A percentile compares a stretch with the other conserved stretches of the same genome.
These are phyloP conservation scores for Bothriochloa decipiens DNA, from an alignment of 176 grass and related monocot species.

Conservation along the genomic window DNA sequence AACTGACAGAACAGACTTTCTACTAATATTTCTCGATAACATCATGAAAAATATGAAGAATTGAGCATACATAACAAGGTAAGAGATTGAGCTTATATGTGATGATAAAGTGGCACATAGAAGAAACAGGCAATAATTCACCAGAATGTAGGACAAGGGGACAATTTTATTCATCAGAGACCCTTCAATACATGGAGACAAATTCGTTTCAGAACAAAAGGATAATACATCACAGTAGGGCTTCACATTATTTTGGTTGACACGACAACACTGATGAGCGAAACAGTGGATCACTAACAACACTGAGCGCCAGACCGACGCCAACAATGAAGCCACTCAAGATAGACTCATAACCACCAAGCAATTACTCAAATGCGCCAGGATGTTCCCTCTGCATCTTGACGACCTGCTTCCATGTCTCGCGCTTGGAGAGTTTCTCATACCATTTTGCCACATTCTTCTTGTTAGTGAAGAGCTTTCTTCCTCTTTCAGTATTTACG, in stretches of 20 bases:
- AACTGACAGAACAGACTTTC: not conserved
- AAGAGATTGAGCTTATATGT: not conserved
- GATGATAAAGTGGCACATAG: not conserved
- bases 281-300: slow-evolving; percentile 27
- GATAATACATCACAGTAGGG: slow-evolving; percentile 24
- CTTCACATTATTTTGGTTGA: slow-evolving; percentile 55
- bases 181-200: not conserved
- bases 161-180: slow-evolving; percentile 27
- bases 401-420: slow-evolving; percentile 64
- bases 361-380: slow-evolving; percentile 50
- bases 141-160: too few relatives aligned
- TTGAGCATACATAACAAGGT: not conserved
- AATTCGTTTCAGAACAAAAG: not conserved
- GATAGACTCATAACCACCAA: not conserved
- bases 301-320: slow-evolving; percentile 22
- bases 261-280: not conserved
- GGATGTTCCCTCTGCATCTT: slow-evolving; percentile 80
- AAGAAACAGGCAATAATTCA: not conserved
- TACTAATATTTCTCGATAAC: not conserved
- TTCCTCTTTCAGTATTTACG: slow-evolving; percentile 57
- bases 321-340: slow-evolving; percentile 19
- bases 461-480: slow-evolving; percentile 67
- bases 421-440: slow-evolving; percentile 48
- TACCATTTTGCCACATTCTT: slow-evolving; percentile 82
- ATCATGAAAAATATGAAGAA: not conserved